Evolutionary conservation across 2,329 filamentous ascomycete genomes (phyloP).

Genomic region (Alternaria arbusti): DNA sequence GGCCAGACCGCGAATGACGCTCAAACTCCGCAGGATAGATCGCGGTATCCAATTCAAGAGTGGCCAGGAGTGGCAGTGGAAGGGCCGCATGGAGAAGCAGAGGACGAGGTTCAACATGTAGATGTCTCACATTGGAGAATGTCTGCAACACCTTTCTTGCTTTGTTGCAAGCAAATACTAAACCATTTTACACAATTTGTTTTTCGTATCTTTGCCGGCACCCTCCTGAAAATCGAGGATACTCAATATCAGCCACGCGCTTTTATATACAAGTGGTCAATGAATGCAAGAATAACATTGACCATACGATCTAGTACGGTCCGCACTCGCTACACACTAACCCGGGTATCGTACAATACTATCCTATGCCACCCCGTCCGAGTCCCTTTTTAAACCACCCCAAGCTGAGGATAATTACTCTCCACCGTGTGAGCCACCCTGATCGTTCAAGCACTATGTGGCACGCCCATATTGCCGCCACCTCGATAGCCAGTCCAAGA

Average conservation of each 20-base stretch:
- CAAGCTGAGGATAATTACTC: not conserved
- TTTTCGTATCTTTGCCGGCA: not conserved
- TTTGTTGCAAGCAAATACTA: not conserved
- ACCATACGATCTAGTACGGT: not conserved
- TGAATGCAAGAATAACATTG: not conserved
- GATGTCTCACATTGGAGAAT: not conserved
- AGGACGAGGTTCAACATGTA: constrained; percentile 92
- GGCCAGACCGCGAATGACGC: constrained; percentile 64
- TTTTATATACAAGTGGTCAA: not conserved
- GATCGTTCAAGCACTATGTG: not conserved
- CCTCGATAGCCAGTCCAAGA: not conserved
- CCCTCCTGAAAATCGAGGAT: not conserved
- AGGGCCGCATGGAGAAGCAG: constrained; percentile 91
- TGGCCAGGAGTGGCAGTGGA: constrained; percentile 95
- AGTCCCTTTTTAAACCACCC: not conserved
- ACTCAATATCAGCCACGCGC: not conserved
- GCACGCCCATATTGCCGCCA: not conserved
- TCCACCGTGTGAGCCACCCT: not conserved
- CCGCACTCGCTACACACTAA: not conserved
- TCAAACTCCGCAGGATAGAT: constrained; percentile 90
- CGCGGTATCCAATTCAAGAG: constrained; percentile 80
- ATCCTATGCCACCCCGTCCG: not conserved
- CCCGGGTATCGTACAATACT: constrained; percentile 1
- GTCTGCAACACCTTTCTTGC: not conserved
- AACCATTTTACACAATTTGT: not conserved